These are phyloP conservation scores for Plasmopara muralis DNA, from an alignment of 352 stramenopile genomes.

Conservation along the genomic window DNA sequence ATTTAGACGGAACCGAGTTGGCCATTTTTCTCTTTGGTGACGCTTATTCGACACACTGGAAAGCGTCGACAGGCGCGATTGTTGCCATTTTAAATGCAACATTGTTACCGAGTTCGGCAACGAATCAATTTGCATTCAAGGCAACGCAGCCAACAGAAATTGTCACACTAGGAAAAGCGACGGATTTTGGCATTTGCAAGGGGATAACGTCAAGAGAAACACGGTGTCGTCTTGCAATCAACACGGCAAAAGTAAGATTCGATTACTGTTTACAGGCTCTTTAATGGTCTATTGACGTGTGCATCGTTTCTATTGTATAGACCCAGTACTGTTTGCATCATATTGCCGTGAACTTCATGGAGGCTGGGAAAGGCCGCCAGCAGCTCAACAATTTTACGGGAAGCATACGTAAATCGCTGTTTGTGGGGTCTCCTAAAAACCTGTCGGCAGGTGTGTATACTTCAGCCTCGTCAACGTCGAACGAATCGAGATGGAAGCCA, in stretches of 20 bases:
- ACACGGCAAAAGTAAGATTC: slow-evolving; percentile 53
- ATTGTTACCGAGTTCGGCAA: slow-evolving; percentile 55
- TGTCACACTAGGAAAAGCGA: slow-evolving; percentile 47
- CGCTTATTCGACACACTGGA: slow-evolving; percentile 69
- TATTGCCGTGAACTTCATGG: slow-evolving; percentile 63
- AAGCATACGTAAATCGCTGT: slow-evolving; percentile 59
- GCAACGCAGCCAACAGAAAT: slow-evolving; percentile 47
- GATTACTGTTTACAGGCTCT: not conserved
- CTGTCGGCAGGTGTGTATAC: slow-evolving; percentile 75
- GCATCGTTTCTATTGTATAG: slow-evolving; percentile 14
- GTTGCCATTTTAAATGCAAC: slow-evolving; percentile 67
- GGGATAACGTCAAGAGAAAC: slow-evolving; percentile 48
- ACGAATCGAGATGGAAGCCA: slow-evolving; percentile 29
- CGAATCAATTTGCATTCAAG: slow-evolving; percentile 78
- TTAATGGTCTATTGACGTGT: slow-evolving; percentile 1
- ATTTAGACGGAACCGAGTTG: slow-evolving; percentile 59
- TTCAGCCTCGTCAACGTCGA: slow-evolving; percentile 19
- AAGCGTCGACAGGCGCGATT: slow-evolving; percentile 45
- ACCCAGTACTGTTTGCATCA: slow-evolving; percentile 76
- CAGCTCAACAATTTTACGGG: slow-evolving; percentile 71
- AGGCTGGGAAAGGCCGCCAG: slow-evolving; percentile 59
- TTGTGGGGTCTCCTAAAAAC: slow-evolving; percentile 55
- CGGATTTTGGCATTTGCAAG: slow-evolving; percentile 76
- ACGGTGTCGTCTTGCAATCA: slow-evolving; percentile 65
- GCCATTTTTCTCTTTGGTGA: slow-evolving; percentile 71